Base-by-base conservation (phyloP, 441 rosid species). In the Melianthus villosus region DNA sequence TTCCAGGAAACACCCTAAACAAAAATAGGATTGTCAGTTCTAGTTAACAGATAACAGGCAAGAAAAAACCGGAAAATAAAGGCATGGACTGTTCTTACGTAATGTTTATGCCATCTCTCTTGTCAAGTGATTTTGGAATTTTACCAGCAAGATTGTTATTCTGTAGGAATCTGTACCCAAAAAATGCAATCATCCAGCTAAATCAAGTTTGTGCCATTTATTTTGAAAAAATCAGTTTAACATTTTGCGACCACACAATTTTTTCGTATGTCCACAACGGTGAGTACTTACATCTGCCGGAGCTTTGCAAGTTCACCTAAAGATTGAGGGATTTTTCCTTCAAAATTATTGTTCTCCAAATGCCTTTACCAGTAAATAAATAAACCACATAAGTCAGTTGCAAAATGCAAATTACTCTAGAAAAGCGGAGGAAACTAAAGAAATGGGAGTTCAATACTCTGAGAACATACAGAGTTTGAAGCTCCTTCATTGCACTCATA, bases 341-440 rank as follows among this genome's bases (percentile, higher is more conserved):
- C 56, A 42, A 86, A 59, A 36, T 68, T 63, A 53, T 86, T 82
- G 43, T 71, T 56, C 48, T 82, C 87, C 75, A 86, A 63, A 59
- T 75, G 89, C 60, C 96, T 86, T 48, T 16, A 60, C 23, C 35
- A 36, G 23, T 8, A 32, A 1, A 34, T 22, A 32, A 12, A 16
- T 20, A 31, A 49, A 14, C 3, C 7, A 10, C 10, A 40, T 34
- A 32, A 10, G 6, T 46, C n/a, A 16, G 34, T 9, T 19, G 7
- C 34, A 0, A 20, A 20, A 20, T 20, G 23, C 23, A 2, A 20
- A 20, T 6, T 2, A 20, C 23, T 20, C 6, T 20, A 1, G 18
- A 31, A 6, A 28, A 18, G 15, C 40, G 28, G n/a, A n/a, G n/a
- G n/a, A n/a, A 15, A 25, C 19, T 16, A 20, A 42, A 5, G 19